phyloP scores from a whole-genome alignment of 2,329 filamentous ascomycete species.

The Ilyonectria sp. region DNA sequence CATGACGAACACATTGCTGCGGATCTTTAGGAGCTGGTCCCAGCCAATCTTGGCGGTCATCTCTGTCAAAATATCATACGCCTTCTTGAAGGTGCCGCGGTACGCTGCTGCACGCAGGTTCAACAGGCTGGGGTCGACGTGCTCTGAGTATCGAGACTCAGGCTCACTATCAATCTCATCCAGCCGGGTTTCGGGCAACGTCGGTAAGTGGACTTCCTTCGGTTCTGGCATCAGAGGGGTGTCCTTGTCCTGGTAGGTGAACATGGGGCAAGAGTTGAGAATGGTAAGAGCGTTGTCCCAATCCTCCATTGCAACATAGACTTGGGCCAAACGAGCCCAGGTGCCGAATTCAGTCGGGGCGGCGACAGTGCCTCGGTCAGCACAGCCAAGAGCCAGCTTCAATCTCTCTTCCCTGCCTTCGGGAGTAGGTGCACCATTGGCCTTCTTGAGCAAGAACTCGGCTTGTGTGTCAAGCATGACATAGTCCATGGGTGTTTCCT shows the following conservation, averaged over 20 bases:
- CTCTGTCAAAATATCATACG: constrained; percentile 93
- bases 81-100: constrained; percentile 95
- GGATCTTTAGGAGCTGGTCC: constrained; percentile 94
- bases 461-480: constrained; percentile 96
- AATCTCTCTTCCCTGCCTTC: constrained; percentile 77
- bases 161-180: constrained; percentile 97
- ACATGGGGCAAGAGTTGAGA: constrained; percentile 99
- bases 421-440: constrained; percentile 67
- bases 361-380: constrained; percentile 93
- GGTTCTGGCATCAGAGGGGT: constrained; percentile 95
- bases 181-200: constrained; percentile 88
- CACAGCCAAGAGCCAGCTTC: constrained; percentile 91
- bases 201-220: constrained; percentile 87
- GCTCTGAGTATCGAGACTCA: constrained; percentile 84
- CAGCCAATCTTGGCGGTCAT: constrained; percentile 98
- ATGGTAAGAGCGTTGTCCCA: constrained; percentile 97
- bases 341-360: constrained; percentile 98
- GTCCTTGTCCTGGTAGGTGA: constrained; percentile 99
- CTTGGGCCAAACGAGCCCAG: constrained; percentile 93
- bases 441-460: constrained; percentile 91
- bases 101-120: constrained; percentile 91
- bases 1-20: constrained; percentile 99
- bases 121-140: constrained; percentile 88
- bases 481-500: constrained; percentile 97
- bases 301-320: constrained; percentile 94